Evolutionary conservation across 2,329 filamentous ascomycete species (phyloP).

Genomic region (Uncinocarpus reesii): DNA sequence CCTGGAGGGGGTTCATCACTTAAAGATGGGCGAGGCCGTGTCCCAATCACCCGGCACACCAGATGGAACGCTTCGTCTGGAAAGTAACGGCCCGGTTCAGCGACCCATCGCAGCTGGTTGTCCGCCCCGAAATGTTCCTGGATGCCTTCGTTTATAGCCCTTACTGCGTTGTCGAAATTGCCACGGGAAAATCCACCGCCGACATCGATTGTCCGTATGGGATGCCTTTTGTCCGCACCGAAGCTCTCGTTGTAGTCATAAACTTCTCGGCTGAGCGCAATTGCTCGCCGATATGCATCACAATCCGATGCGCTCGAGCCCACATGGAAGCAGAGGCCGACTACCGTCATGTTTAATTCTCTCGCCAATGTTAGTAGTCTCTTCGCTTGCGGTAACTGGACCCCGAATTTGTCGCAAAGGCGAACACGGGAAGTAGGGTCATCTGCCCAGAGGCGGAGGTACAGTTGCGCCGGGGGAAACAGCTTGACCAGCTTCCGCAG

Average conservation of each 20-base stretch:
- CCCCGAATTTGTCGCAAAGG: slow-evolving; percentile 19
- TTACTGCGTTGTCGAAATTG: slow-evolving; percentile 17
- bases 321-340: slow-evolving; percentile 26
- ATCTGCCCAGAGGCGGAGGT: slow-evolving; percentile 19
- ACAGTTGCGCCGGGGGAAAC: slow-evolving; percentile 18
- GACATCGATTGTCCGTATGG: slow-evolving; percentile 20
- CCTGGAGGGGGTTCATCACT: not conserved
- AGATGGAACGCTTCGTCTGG: slow-evolving; percentile 8
- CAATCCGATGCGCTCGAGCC: slow-evolving; percentile 14
- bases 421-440: slow-evolving; percentile 11
- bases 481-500: slow-evolving; percentile 20
- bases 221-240: slow-evolving; percentile 4
- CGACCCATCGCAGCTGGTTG: slow-evolving; percentile 8
- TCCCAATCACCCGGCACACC: slow-evolving; percentile 9
- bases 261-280: slow-evolving; percentile 2
- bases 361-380: slow-evolving; percentile 19
- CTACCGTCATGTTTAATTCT: slow-evolving; percentile 20
- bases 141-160: not conserved
- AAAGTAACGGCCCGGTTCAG: slow-evolving; percentile 10
- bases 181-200: slow-evolving; percentile 23
- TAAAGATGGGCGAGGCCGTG: not conserved
- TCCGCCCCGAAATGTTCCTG: slow-evolving; percentile 9
- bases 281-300: slow-evolving; percentile 7
- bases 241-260: slow-evolving; percentile 9
- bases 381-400: slow-evolving; percentile 17